Percentiles rank a stretch among this genome's conserved stretches.
Conservation (phyloP, 2,329 filamentous ascomycete species). For the Stenocarpella maydis region DNA sequence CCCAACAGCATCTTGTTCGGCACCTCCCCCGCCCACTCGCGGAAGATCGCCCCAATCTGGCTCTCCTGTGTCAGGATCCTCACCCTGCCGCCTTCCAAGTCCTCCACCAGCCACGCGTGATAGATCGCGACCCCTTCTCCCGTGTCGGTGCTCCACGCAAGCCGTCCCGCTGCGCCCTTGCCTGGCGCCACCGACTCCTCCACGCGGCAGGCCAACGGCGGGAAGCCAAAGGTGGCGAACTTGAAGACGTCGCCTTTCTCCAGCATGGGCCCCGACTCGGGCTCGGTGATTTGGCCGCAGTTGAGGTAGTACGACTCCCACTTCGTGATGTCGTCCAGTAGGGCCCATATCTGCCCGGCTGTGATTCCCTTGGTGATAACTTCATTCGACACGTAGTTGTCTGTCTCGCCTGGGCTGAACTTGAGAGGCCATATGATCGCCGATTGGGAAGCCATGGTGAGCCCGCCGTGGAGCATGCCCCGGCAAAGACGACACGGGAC, state of each 20-base stretch:
- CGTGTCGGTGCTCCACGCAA: conserved; percentile 41
- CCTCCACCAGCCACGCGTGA: conserved; percentile 43
- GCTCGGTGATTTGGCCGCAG: conserved; percentile 39
- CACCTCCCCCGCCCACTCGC: conserved; percentile 36
- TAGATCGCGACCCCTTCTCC: conserved; percentile 40
- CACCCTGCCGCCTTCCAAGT: conserved; percentile 41
- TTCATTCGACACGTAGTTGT: conserved; percentile 45
- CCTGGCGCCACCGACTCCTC: conserved; percentile 39
- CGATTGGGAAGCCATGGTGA: conserved; percentile 33
- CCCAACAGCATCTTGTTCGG: conserved; percentile 42
- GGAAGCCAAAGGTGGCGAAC: conserved; percentile 44
- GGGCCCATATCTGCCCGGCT: conserved; percentile 40
- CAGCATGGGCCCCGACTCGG: conserved; percentile 39
- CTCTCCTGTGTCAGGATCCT: conserved; percentile 44
- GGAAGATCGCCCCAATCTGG: conserved; percentile 41
- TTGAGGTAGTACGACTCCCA: conserved; percentile 44
- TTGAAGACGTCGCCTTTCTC: conserved; percentile 41
- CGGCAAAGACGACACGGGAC: neutral
- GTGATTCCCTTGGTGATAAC: conserved; percentile 41
- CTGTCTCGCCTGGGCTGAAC: conserved; percentile 42
- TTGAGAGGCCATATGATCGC: conserved; percentile 41
- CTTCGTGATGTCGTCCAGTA: conserved; percentile 40
- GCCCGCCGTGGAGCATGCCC: neutral
- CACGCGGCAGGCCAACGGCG: conserved; percentile 39
- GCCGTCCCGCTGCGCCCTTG: conserved; percentile 34